A percentile compares a stretch with the other conserved stretches of the same genome.
Evolutionary conservation across 257 asterid genomes (phyloP).

Genomic region (Forsythia viridissima): DNA sequence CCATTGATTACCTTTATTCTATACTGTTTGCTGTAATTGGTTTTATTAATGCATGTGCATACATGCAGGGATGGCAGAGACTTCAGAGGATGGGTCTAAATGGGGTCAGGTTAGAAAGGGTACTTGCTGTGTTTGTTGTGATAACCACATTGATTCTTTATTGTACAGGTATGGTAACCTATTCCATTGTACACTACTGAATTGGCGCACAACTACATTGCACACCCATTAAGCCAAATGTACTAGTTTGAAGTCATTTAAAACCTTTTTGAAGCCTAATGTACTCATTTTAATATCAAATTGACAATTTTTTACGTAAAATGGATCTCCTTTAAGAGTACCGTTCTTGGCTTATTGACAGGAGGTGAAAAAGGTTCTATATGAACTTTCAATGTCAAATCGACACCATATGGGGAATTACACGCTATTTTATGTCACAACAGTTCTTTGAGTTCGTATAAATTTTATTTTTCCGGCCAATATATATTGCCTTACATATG

Average conservation of each 20-base stretch:
- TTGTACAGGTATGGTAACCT: slow-evolving; percentile 70
- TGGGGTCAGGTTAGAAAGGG: slow-evolving; percentile 91
- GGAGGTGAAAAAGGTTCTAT: not conserved
- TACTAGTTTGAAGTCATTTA: not conserved
- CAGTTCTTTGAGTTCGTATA: not conserved
- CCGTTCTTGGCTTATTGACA: not conserved
- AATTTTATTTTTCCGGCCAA: not conserved
- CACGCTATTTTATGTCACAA: not conserved
- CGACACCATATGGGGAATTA: not conserved
- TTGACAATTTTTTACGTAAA: too few species aligned
- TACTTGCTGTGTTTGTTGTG: slow-evolving; percentile 95
- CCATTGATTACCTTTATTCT: not conserved
- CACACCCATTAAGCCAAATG: not conserved
- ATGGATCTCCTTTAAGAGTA: not conserved
- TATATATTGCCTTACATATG: not conserved
- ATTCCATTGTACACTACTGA: not conserved
- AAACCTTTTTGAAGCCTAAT: not conserved
- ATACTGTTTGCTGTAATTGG: not conserved
- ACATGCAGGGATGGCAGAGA: slow-evolving; percentile 59
- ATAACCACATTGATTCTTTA: slow-evolving; percentile 83
- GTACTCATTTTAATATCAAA: not conserved
- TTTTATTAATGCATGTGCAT: slow-evolving; percentile 6
- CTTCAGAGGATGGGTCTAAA: slow-evolving; percentile 77
- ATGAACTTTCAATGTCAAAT: not conserved
- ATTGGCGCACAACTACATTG: not conserved